These are phyloP conservation scores for Tremella mesenterica DNA, from an alignment of 768 basidiomycete species.

Conservation along the genomic window DNA sequence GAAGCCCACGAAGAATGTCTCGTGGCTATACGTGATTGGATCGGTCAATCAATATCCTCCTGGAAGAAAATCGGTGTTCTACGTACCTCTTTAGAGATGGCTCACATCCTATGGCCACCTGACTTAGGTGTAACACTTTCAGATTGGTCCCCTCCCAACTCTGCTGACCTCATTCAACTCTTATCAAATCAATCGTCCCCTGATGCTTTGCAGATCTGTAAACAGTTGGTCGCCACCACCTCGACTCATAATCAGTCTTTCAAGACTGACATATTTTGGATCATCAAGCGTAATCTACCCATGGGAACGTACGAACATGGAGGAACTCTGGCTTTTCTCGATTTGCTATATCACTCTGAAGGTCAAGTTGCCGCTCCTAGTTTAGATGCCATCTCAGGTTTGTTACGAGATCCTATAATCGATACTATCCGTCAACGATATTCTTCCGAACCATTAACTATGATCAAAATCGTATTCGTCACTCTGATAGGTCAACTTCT, in stretches of 20 bases:
- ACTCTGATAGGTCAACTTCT: not conserved
- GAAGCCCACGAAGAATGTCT: too few species aligned
- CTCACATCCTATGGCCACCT: not conserved
- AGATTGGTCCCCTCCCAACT: not conserved
- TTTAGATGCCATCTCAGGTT: too few species aligned
- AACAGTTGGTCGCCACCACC: not conserved
- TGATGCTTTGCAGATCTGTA: slow-evolving; percentile 6
- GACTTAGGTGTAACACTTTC: not conserved
- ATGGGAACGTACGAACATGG: slow-evolving; percentile 15
- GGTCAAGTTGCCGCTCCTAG: slow-evolving; percentile 25
- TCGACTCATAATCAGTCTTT: too few species aligned
- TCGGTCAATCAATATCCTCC: not conserved
- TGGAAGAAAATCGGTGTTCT: not conserved
- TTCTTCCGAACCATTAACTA: not conserved
- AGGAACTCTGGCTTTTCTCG: slow-evolving; percentile 20
- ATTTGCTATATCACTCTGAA: slow-evolving; percentile 14
- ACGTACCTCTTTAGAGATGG: not conserved
- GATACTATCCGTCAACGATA: too few species aligned
- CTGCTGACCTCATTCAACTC: not conserved
- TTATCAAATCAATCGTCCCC: not conserved
- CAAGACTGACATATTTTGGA: slow-evolving; percentile 61
- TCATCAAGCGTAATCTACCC: slow-evolving; percentile 66
- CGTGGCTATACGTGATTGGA: not conserved
- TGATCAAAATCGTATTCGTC: not conserved
- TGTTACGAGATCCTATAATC: too few species aligned